Evolutionary conservation across 2,329 filamentous ascomycete species (phyloP).

Genomic region (Arthrobotrys sphaeroides): DNA sequence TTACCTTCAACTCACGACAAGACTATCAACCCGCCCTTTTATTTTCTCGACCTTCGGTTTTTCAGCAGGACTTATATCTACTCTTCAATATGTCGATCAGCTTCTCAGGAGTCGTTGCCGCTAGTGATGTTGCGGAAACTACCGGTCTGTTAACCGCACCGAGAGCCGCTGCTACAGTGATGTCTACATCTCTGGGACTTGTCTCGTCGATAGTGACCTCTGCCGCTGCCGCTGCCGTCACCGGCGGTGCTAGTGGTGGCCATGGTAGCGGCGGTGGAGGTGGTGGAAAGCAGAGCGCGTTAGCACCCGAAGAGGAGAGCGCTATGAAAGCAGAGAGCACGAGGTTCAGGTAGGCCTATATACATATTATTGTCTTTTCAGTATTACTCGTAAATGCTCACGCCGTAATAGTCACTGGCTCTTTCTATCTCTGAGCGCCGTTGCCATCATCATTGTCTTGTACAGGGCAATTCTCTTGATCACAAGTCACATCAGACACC

Average conservation of each 20-base stretch:
- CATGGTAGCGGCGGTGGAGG: constrained; percentile 10
- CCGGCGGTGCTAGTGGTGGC: neutral
- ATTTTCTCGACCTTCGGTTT: constrained; percentile 8
- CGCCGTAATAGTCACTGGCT: constrained; percentile 34
- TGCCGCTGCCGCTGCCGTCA: constrained; percentile 22
- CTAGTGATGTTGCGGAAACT: neutral
- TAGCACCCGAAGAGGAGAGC: constrained; percentile 24
- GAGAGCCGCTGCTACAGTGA: neutral
- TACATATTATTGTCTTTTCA: neutral
- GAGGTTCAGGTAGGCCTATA: constrained; percentile 37
- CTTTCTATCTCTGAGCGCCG: constrained; percentile 21
- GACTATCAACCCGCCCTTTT: neutral
- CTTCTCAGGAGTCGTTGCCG: constrained; percentile 44
- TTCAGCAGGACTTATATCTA: constrained; percentile 2
- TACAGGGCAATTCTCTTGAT: constrained; percentile 26
- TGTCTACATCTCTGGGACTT: constrained; percentile 16
- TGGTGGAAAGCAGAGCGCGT: neutral
- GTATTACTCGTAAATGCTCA: neutral
- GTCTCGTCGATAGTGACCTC: constrained; percentile 21
- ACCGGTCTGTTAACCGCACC: constrained; percentile 37
- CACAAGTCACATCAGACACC: constrained; percentile 39
- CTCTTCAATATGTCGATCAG: constrained; percentile 37
- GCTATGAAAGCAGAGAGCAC: constrained; percentile 48
- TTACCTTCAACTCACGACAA: constrained; percentile 11
- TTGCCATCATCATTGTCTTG: constrained; percentile 24